These are phyloP conservation scores for Balansia obtecta DNA, from an alignment of 2,329 filamentous ascomycete genomes.

Conservation along the genomic window DNA sequence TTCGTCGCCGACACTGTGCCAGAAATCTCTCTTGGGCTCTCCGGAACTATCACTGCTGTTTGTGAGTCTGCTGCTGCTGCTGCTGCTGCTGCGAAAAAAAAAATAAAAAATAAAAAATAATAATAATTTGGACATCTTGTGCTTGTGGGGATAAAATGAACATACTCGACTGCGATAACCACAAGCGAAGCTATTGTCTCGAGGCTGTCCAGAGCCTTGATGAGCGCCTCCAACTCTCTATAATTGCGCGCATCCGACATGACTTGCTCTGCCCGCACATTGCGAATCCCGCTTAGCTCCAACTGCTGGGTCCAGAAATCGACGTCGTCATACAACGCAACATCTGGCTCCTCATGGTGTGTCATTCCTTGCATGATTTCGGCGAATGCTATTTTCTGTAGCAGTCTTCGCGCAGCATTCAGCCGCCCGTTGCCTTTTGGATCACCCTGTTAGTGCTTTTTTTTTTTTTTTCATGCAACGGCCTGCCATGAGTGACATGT, in stretches of 20 bases:
- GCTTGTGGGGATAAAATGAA: conserved; percentile 6
- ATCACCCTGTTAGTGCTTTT: neutral
- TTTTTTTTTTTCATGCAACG: neutral
- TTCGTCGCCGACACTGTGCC: conserved; percentile 38
- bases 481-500: neutral
- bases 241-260: conserved; percentile 46
- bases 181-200: conserved; percentile 51
- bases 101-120: no score
- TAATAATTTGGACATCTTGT: no score
- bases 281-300: conserved; percentile 22
- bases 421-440: conserved; percentile 38
- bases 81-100: no score
- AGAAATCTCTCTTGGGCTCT: conserved; percentile 34
- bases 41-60: conserved; percentile 15
- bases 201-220: conserved; percentile 52
- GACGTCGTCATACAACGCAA: conserved; percentile 25
- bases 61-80: no score
- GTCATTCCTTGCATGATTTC: conserved; percentile 32
- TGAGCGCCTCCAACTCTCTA: conserved; percentile 56
- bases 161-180: conserved; percentile 39
- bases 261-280: conserved; percentile 29
- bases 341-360: conserved; percentile 24
- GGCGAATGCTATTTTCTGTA: conserved; percentile 36
- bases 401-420: conserved; percentile 40
- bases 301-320: conserved; percentile 28